phyloP scores from a whole-genome alignment of 2,329 filamentous ascomycete species.

The Botrytis squamosa region DNA sequence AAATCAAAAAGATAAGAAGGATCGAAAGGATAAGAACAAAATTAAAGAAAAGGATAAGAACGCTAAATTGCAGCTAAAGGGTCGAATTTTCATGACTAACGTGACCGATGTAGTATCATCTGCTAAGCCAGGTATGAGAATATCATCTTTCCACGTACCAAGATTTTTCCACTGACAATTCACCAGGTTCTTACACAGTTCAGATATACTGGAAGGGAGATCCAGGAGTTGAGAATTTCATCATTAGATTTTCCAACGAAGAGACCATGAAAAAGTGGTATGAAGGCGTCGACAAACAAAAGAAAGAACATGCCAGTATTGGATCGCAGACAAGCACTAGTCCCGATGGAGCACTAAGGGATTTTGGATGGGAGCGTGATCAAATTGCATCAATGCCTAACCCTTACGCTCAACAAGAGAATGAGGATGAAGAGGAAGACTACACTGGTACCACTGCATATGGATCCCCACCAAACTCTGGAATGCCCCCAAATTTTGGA shows the following conservation, averaged over 20 bases:
- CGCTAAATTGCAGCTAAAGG: conserved; percentile 87
- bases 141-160: not conserved
- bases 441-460: conserved; percentile 39
- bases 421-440: conserved; percentile 62
- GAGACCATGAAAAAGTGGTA: conserved; percentile 94
- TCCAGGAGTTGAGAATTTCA: conserved; percentile 91
- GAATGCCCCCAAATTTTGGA: conserved; percentile 21
- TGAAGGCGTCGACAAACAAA: conserved; percentile 72
- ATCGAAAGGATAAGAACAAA: conserved; percentile 71
- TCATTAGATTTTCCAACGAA: conserved; percentile 89
- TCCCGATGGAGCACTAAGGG: conserved; percentile 47
- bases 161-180: conserved; percentile 35
- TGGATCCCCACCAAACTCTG: conserved; percentile 42
- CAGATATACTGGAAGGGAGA: conserved; percentile 99
- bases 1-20: conserved; percentile 69
- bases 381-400: conserved; percentile 71
- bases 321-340: conserved; percentile 49
- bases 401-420: conserved; percentile 69
- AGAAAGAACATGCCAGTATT: conserved; percentile 58
- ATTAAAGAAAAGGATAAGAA: conserved; percentile 64
- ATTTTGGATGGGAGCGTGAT: conserved; percentile 77
- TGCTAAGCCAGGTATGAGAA: conserved; percentile 73
- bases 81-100: conserved; percentile 98
- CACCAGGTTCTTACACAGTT: conserved; percentile 80
- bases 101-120: conserved; percentile 91